Evolutionary conservation across 192 early-diverging fungal species (phyloP).

Genomic region (Rhizoclosmatium globosum): DNA sequence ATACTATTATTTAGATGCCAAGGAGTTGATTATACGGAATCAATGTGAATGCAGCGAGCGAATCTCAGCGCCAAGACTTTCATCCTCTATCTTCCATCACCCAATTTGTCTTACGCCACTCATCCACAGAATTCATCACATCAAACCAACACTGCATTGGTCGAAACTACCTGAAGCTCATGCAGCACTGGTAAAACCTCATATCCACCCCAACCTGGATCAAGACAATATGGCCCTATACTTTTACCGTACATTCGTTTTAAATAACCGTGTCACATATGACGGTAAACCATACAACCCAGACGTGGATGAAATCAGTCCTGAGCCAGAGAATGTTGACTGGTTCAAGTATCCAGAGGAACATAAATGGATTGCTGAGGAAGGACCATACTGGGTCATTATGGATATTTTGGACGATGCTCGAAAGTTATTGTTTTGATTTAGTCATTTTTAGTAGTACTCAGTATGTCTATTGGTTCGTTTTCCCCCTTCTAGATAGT

Average conservation of each 20-base stretch:
- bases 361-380: neutral
- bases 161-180: slow-evolving; percentile 5
- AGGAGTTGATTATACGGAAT: too few relatives aligned
- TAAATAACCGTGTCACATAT: neutral
- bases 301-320: neutral
- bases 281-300: slow-evolving; percentile 1
- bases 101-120: too few relatives aligned
- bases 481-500: too few relatives aligned
- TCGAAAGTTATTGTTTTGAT: too few relatives aligned
- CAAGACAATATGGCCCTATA: slow-evolving; percentile 5
- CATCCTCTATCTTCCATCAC: too few relatives aligned
- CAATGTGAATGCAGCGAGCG: too few relatives aligned
- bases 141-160: slow-evolving; percentile 10
- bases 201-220: slow-evolving; percentile 6
- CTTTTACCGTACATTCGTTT: neutral
- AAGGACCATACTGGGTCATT: neutral
- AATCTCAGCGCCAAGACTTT: too few relatives aligned
- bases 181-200: neutral
- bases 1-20: too few relatives aligned
- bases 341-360: slow-evolving; percentile 2
- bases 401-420: slow-evolving; percentile 5
- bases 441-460: too few relatives aligned
- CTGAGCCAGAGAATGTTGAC: neutral
- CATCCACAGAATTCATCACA: neutral
- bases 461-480: too few relatives aligned